A percentile compares a stretch with the other conserved stretches of the same genome.
Evolutionary conservation across 306 rosid species (phyloP).

Genomic region (Gastrolobium villosum): DNA sequence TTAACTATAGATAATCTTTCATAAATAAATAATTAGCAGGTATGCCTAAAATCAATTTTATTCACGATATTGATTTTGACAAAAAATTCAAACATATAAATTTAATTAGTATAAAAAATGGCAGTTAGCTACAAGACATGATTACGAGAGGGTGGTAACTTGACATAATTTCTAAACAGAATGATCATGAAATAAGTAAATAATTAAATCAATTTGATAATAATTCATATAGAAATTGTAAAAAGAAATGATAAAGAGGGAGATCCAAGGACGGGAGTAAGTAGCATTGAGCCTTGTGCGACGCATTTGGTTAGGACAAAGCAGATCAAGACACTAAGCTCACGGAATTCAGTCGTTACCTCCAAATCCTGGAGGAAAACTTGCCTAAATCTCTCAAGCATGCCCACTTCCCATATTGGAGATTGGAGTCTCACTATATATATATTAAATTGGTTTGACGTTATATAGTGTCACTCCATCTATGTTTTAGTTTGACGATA

Average conservation of each 20-base stretch:
- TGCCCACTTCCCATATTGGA: constrained; percentile 36
- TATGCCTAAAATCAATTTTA: neutral
- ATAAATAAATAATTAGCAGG: neutral
- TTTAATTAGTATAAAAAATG: neutral
- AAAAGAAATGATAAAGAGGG: constrained; percentile 12
- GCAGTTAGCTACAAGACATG: neutral
- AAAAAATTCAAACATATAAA: neutral
- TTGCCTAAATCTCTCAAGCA: constrained; percentile 11
- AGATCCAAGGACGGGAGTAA: constrained; percentile 47
- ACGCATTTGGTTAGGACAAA: constrained; percentile 43
- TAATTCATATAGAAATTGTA: neutral
- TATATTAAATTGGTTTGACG: neutral
- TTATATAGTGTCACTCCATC: neutral
- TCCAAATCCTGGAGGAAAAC: constrained; percentile 35
- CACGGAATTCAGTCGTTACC: constrained; percentile 32
- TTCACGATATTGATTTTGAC: neutral
- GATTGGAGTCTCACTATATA: neutral
- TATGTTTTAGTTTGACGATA: constrained; percentile 1
- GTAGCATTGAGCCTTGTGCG: constrained; percentile 53
- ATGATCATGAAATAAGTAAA: constrained; percentile 2
- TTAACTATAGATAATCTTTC: neutral
- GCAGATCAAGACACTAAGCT: constrained; percentile 48
- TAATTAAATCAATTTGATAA: neutral
- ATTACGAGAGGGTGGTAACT: neutral
- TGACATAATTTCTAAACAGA: neutral